phyloP scores from a whole-genome alignment of 805 yeast genomes.

The Hanseniaspora jakobsenii region DNA sequence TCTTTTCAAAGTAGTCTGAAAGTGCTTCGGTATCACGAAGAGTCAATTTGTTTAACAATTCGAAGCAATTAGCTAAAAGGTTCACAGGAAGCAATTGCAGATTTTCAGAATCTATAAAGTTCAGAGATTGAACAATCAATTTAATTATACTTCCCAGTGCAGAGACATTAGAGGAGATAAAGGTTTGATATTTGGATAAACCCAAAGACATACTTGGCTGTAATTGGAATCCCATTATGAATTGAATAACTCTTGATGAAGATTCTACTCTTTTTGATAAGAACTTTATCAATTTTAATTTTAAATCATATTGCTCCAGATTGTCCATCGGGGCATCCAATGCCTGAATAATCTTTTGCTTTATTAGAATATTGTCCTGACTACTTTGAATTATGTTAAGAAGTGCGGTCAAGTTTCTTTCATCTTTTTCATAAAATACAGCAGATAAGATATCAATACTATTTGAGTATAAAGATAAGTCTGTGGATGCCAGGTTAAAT shows the following conservation, averaged over 20 bases:
- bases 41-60: constrained; percentile 48
- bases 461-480: not conserved
- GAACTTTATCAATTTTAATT: constrained; percentile 49
- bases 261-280: constrained; percentile 32
- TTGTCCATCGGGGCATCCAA: constrained; percentile 36
- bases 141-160: constrained; percentile 43
- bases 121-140: constrained; percentile 39
- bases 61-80: constrained; percentile 46
- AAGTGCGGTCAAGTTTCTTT: constrained; percentile 2
- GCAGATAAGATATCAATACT: not conserved
- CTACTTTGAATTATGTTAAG: constrained; percentile 3
- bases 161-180: constrained; percentile 43
- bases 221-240: constrained; percentile 61
- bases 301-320: constrained; percentile 36
- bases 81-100: constrained; percentile 46
- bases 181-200: constrained; percentile 34
- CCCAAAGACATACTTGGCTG: constrained; percentile 42
- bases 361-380: constrained; percentile 35
- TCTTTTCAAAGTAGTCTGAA: constrained; percentile 32
- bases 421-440: constrained; percentile 3
- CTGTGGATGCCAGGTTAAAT: constrained; percentile 1
- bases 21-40: constrained; percentile 38
- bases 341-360: constrained; percentile 61
- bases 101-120: constrained; percentile 30
- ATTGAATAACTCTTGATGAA: constrained; percentile 52